Conservation (phyloP, 306 rosid genomes). For the Vigna nakashimae region DNA sequence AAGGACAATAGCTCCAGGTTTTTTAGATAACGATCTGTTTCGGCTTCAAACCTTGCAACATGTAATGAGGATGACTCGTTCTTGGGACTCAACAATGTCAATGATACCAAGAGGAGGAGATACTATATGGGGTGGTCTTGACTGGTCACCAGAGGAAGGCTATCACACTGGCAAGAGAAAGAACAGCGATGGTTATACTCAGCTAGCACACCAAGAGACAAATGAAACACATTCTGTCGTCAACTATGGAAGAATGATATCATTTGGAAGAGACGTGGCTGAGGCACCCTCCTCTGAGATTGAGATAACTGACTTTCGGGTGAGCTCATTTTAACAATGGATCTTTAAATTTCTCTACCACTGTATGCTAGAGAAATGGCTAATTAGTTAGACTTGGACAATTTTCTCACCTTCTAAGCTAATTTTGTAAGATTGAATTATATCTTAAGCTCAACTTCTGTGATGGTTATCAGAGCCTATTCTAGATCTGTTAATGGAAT, state of each 20-base stretch:
- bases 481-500: neutral
- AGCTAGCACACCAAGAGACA: conserved; percentile 42
- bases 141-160: conserved; percentile 88
- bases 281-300: conserved; percentile 70
- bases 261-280: conserved; percentile 77
- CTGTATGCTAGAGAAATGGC: conserved; percentile 3
- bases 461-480: too few species aligned
- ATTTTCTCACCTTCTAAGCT: neutral
- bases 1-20: conserved; percentile 84
- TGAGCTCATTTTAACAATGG: conserved; percentile 42
- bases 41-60: conserved; percentile 85
- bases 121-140: conserved; percentile 85
- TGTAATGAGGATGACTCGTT: conserved; percentile 84
- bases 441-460: too few species aligned
- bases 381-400: neutral
- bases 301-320: conserved; percentile 68
- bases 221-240: conserved; percentile 49
- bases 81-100: conserved; percentile 94
- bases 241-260: conserved; percentile 77
- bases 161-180: conserved; percentile 52
- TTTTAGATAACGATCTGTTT: conserved; percentile 80
- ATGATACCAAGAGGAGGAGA: conserved; percentile 94
- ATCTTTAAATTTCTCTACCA: conserved; percentile 24
- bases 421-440: neutral
- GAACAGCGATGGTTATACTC: conserved; percentile 48